A percentile compares a stretch with the other conserved stretches of the same genome.
Evolutionary conservation across 306 rosid genomes (phyloP).

Genomic region (Astragalus glycyphyllos): DNA sequence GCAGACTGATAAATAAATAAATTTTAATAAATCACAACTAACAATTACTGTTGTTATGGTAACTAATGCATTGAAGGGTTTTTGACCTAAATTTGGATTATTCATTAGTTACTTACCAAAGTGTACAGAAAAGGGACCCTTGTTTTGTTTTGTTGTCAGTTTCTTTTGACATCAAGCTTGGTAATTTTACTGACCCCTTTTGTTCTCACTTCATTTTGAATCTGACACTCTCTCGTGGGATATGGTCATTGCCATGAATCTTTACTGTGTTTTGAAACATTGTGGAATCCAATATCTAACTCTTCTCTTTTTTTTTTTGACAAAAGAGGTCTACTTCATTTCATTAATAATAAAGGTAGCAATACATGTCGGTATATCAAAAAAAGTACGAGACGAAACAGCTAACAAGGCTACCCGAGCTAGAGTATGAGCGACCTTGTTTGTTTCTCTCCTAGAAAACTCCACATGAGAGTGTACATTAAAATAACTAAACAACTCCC

Average conservation of each 20-base stretch:
- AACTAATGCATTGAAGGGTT: constrained; percentile 39
- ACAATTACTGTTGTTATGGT: constrained; percentile 45
- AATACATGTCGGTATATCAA: too few relatives aligned
- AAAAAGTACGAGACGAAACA: too few relatives aligned
- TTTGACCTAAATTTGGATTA: constrained; percentile 33
- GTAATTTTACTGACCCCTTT: constrained; percentile 32
- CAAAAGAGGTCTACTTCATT: too few relatives aligned
- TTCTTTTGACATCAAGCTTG: constrained; percentile 24
- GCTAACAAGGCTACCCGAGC: too few relatives aligned
- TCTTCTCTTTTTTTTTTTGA: too few relatives aligned
- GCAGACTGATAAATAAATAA: neutral
- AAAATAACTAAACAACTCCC: too few relatives aligned
- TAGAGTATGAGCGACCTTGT: too few relatives aligned
- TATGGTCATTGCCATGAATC: neutral
- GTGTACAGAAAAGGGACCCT: constrained; percentile 40
- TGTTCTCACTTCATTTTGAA: constrained; percentile 13
- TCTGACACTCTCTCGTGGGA: constrained; percentile 45
- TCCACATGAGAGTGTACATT: too few relatives aligned
- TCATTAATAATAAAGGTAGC: too few relatives aligned
- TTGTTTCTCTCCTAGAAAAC: too few relatives aligned
- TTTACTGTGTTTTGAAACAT: too few relatives aligned
- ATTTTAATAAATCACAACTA: constrained; percentile 42
- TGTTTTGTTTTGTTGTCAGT: constrained; percentile 26
- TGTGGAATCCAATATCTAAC: too few relatives aligned
- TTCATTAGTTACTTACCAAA: constrained; percentile 21